phyloP scores from a whole-genome alignment of 2,329 filamentous ascomycete genomes.

The Arthrobotrys conoides region DNA sequence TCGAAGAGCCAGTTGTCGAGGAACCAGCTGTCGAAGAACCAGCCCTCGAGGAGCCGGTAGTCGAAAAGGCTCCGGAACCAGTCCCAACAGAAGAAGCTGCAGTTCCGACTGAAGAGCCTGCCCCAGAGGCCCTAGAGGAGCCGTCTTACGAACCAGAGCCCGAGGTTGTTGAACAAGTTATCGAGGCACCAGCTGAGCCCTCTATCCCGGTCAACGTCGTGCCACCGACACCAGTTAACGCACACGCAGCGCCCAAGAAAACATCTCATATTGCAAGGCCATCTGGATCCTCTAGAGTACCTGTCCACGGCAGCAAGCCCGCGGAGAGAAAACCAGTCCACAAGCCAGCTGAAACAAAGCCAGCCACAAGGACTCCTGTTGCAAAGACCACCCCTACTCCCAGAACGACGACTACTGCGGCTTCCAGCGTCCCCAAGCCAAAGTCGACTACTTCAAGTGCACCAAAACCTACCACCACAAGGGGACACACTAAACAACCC shows the following conservation, averaged over 20 bases:
- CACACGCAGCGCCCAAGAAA: neutral
- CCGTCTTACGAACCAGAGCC: slow-evolving; percentile 16
- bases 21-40: slow-evolving; percentile 23
- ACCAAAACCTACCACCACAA: slow-evolving; percentile 22
- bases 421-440: slow-evolving; percentile 22
- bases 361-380: neutral
- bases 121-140: neutral
- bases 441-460: slow-evolving; percentile 27
- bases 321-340: slow-evolving; percentile 24
- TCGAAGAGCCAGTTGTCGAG: slow-evolving; percentile 5
- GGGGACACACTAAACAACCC: slow-evolving; percentile 34
- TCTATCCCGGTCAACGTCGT: slow-evolving; percentile 49
- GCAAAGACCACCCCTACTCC: neutral
- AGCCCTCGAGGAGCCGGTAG: neutral
- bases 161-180: slow-evolving; percentile 20
- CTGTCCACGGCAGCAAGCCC: slow-evolving; percentile 25
- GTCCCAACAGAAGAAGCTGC: neutral
- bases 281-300: neutral
- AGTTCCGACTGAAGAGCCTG: neutral
- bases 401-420: slow-evolving; percentile 15
- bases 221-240: slow-evolving; percentile 49
- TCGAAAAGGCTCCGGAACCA: neutral
- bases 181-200: slow-evolving; percentile 35
- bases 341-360: slow-evolving; percentile 40
- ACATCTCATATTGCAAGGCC: slow-evolving; percentile 9